Evolutionary conservation across 495 filamentous ascomycete genomes (phyloP).

Genomic region (Alectoria sarmentosa): DNA sequence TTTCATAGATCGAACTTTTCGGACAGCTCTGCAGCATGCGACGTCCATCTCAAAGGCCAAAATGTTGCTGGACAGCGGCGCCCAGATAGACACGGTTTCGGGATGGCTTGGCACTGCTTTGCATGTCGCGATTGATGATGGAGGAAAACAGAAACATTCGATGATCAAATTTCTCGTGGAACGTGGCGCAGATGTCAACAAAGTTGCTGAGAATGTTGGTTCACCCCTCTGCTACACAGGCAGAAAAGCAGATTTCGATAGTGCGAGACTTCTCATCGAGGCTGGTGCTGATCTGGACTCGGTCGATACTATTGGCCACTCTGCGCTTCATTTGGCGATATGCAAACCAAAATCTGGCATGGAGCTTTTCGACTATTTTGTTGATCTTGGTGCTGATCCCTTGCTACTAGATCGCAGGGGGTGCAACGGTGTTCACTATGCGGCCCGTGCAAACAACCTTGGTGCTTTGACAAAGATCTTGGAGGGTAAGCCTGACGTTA

Average conservation of each 20-base stretch:
- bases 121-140: background rate
- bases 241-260: background rate
- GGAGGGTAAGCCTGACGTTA: background rate
- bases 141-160: background rate
- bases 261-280: background rate
- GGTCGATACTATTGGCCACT: background rate
- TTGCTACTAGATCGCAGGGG: background rate
- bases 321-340: background rate
- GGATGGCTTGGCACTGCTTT: background rate
- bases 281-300: background rate
- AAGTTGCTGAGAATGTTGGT: background rate
- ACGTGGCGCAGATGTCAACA: background rate
- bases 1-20: background rate
- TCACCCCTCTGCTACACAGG: background rate
- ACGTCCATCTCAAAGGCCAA: background rate
- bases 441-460: background rate
- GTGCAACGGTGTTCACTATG: background rate
- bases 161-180: background rate
- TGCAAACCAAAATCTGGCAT: background rate
- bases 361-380: background rate
- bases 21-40: background rate
- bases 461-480: background rate
- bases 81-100: background rate
- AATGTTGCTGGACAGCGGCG: background rate
- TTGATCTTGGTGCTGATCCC: background rate